A percentile compares a stretch with the other conserved stretches of the same genome.
phyloP scores from a whole-genome alignment of 176 grass and related monocot genomes.

The Juncus inflexus region DNA sequence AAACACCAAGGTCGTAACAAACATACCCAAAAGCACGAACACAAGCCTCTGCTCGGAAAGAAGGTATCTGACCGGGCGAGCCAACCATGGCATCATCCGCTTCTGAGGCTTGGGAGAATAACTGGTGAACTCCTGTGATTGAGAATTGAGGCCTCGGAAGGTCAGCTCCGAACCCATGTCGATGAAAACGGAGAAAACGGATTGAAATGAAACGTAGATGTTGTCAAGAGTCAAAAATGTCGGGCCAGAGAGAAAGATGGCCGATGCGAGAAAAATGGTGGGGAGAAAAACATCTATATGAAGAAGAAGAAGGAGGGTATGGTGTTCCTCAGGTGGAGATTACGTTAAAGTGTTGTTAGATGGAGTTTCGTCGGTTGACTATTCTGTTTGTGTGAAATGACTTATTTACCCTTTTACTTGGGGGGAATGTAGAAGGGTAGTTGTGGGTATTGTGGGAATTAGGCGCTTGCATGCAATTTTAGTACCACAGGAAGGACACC shows the following conservation, averaged over 20 bases:
- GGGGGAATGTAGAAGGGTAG: too few species aligned
- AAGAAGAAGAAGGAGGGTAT: conserved; percentile 13
- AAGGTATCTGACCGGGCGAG: conserved; percentile 39
- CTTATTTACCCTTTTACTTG: background rate
- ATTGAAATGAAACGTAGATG: background rate
- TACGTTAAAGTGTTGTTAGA: background rate
- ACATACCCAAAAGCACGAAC: conserved; percentile 61
- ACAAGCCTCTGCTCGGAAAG: conserved; percentile 57
- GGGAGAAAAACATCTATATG: conserved; percentile 39
- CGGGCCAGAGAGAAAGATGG: background rate
- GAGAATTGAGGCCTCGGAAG: conserved; percentile 44
- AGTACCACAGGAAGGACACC: too few species aligned
- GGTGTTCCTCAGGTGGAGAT: background rate
- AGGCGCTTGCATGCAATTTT: too few species aligned
- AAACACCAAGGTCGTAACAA: conserved; percentile 39
- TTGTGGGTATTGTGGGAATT: too few species aligned
- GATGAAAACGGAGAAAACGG: background rate
- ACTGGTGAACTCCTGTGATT: background rate
- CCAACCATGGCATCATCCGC: conserved; percentile 23
- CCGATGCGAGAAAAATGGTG: background rate
- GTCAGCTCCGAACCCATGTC: conserved; percentile 56
- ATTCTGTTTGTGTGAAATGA: background rate
- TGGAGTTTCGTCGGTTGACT: background rate
- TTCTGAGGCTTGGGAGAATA: conserved; percentile 42
- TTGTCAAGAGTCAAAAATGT: conserved; percentile 4